These are phyloP conservation scores for Ogataea zsoltii DNA, from an alignment of 805 yeast genomes.

Conservation along the genomic window DNA sequence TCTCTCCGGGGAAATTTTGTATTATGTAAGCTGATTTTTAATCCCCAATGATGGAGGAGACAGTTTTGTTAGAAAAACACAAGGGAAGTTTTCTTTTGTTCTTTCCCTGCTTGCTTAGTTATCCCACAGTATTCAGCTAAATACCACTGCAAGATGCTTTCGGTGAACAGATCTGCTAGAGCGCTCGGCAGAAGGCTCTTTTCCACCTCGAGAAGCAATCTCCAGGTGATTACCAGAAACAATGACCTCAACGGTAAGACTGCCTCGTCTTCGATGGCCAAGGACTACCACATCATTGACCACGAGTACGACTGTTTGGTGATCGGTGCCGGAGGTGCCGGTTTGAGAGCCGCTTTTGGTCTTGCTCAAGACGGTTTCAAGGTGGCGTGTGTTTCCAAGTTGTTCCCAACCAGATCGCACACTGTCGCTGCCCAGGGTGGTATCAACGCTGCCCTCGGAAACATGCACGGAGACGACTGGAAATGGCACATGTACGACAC, in stretches of 20 bases:
- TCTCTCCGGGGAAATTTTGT: slow-evolving; percentile 13
- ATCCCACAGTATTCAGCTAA: neutral
- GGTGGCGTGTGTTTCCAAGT: slow-evolving; percentile 95
- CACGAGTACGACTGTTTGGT: slow-evolving; percentile 98
- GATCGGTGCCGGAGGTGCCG: slow-evolving; percentile 99
- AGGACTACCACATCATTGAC: slow-evolving; percentile 88
- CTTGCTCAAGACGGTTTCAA: slow-evolving; percentile 95
- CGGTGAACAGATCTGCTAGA: slow-evolving; percentile 23
- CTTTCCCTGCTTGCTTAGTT: too few species aligned
- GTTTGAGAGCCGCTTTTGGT: slow-evolving; percentile 97
- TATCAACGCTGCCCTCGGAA: slow-evolving; percentile 97
- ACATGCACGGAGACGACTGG: slow-evolving; percentile 98
- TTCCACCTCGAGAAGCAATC: slow-evolving; percentile 27
- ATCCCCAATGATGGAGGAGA: neutral
- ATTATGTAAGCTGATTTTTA: neutral
- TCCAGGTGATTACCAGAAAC: slow-evolving; percentile 38
- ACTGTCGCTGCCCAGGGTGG: slow-evolving; percentile 99
- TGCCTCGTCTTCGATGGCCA: slow-evolving; percentile 55
- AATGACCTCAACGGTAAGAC: slow-evolving; percentile 48
- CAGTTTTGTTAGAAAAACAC: neutral
- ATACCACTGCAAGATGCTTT: slow-evolving; percentile 22
- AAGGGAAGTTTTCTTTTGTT: neutral
- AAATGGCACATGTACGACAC: slow-evolving; percentile 99
- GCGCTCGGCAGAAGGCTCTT: slow-evolving; percentile 28
- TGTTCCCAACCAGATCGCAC: slow-evolving; percentile 97